These are phyloP conservation scores for Steccherinum ochraceum DNA, from an alignment of 768 basidiomycete species.

Conservation along the genomic window DNA sequence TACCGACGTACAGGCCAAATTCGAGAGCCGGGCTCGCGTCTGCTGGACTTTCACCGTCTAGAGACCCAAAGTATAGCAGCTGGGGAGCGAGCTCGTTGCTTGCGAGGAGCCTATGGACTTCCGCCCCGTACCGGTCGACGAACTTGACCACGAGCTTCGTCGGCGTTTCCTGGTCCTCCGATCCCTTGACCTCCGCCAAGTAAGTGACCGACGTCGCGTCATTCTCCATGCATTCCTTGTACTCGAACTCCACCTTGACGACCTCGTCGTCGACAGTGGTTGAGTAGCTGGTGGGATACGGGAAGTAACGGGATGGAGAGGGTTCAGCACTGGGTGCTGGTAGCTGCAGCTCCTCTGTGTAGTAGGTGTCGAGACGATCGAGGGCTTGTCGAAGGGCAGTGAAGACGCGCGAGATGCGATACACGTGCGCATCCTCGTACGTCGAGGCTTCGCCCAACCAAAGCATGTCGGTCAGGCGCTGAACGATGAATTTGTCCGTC, in stretches of 20 bases:
- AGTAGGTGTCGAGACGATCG: not conserved
- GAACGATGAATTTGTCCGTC: constrained; percentile 9
- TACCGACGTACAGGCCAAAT: not conserved
- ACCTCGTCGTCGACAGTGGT: not conserved
- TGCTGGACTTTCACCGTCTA: not conserved
- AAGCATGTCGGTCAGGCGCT: constrained; percentile 6
- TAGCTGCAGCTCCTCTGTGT: not conserved
- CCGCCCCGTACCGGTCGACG: constrained; percentile 25
- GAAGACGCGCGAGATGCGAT: not conserved
- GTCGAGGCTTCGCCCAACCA: not conserved
- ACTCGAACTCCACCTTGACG: not conserved
- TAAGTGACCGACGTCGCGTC: not conserved
- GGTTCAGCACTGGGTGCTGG: not conserved
- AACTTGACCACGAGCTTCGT: constrained; percentile 31
- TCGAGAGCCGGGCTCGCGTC: not conserved
- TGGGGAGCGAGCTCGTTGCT: constrained; percentile 17
- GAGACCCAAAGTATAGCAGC: constrained; percentile 23
- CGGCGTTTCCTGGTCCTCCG: not conserved
- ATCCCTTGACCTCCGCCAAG: not conserved
- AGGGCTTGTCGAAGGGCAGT: not conserved
- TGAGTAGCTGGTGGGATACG: not conserved
- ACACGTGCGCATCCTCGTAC: not conserved
- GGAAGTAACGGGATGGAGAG: not conserved
- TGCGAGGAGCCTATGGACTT: constrained; percentile 28
- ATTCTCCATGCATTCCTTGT: not conserved